These are phyloP conservation scores for Centella asiatica DNA, from an alignment of 129 eudicot genomes.

Conservation along the genomic window DNA sequence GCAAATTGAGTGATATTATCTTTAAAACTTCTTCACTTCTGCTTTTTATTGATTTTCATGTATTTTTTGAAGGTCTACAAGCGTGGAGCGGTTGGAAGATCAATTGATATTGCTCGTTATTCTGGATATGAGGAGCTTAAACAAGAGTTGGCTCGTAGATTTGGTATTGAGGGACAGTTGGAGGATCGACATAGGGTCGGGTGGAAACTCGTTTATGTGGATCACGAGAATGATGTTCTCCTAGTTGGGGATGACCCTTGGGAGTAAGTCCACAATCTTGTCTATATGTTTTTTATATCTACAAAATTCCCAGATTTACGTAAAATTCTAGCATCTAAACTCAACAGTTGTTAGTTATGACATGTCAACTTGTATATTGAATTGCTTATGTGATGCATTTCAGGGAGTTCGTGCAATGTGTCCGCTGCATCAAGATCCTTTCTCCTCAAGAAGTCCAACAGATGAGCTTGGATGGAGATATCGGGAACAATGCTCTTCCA, in stretches of 20 bases:
- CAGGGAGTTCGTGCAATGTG: constrained; percentile 91
- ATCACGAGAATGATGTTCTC: constrained; percentile 86
- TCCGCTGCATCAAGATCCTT: constrained; percentile 79
- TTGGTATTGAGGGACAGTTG: constrained; percentile 87
- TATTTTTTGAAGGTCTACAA: constrained; percentile 65
- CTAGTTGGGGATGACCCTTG: constrained; percentile 98
- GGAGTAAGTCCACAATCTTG: constrained; percentile 58
- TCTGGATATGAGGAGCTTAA: constrained; percentile 88
- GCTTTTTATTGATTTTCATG: neutral
- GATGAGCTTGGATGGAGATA: constrained; percentile 94
- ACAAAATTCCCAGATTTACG: no score
- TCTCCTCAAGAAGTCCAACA: constrained; percentile 94
- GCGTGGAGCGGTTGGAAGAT: constrained; percentile 96
- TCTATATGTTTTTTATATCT: neutral
- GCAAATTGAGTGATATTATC: neutral
- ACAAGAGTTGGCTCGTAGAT: constrained; percentile 86
- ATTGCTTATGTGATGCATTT: neutral
- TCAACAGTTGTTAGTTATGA: neutral
- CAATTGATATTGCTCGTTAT: constrained; percentile 77
- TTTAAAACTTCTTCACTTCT: neutral
- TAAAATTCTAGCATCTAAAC: neutral
- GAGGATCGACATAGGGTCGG: constrained; percentile 85
- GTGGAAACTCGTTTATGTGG: constrained; percentile 93
- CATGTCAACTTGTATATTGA: neutral
- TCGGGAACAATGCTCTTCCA: constrained; percentile 50